phyloP scores from a whole-genome alignment of 306 rosid genomes.

The Cicer judaicum region DNA sequence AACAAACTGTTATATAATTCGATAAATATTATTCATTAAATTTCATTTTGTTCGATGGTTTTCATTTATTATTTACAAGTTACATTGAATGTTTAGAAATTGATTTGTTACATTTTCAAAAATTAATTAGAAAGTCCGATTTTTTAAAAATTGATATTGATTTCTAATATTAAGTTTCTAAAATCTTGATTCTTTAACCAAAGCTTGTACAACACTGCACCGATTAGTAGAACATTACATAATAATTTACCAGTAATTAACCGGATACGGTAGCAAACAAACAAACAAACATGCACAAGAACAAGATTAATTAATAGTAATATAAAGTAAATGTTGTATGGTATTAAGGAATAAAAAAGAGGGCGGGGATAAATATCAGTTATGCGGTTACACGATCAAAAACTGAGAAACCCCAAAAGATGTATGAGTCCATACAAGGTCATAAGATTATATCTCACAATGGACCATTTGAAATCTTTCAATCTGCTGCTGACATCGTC shows the following conservation, averaged over 20 bases:
- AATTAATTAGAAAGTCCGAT: background rate
- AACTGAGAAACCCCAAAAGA: slow-evolving; percentile 50
- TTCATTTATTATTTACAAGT: too few relatives aligned
- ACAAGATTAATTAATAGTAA: slow-evolving; percentile 18
- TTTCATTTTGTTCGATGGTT: too few relatives aligned
- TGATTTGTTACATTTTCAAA: too few relatives aligned
- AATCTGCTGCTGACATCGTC: slow-evolving; percentile 43
- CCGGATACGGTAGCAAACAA: background rate
- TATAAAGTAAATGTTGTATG: slow-evolving; percentile 41
- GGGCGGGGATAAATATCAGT: slow-evolving; percentile 25
- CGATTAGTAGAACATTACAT: background rate
- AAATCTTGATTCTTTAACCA: too few relatives aligned
- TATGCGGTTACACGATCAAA: slow-evolving; percentile 45
- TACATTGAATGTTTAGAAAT: too few relatives aligned
- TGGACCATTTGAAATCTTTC: slow-evolving; percentile 27
- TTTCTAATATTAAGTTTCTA: background rate
- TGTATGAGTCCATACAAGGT: slow-evolving; percentile 46
- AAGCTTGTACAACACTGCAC: background rate
- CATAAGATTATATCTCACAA: slow-evolving; percentile 47
- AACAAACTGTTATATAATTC: too few relatives aligned
- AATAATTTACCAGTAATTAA: background rate
- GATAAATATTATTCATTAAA: too few relatives aligned
- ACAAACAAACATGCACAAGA: background rate
- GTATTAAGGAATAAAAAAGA: slow-evolving; percentile 19
- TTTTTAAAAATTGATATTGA: background rate